Percentiles rank a stretch among this genome's conserved stretches.
These are phyloP conservation scores for Trypanosoma avium DNA, from an alignment of 208 protist species.

Conservation along the genomic window DNA sequence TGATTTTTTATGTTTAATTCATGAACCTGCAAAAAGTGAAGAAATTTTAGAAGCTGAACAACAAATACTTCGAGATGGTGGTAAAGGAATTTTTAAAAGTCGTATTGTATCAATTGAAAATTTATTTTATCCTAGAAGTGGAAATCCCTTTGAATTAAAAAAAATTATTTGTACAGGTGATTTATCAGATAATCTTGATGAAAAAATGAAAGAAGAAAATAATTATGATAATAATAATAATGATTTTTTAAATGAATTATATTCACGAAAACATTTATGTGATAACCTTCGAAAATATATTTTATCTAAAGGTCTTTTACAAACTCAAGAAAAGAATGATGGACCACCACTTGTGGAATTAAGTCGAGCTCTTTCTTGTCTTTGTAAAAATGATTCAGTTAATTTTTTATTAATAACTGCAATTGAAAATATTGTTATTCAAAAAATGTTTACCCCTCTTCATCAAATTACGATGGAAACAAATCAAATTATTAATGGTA, in stretches of 20 bases:
- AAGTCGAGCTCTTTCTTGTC: constrained; percentile 28
- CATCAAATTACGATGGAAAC: constrained; percentile 65
- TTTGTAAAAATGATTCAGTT: constrained; percentile 22
- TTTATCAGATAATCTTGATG: neutral
- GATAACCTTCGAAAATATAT: constrained; percentile 62
- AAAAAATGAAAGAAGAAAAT: neutral
- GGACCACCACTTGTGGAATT: constrained; percentile 44
- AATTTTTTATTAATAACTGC: constrained; percentile 32
- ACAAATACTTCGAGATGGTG: constrained; percentile 28
- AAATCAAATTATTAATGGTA: constrained; percentile 16
- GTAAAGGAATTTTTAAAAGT: constrained; percentile 40
- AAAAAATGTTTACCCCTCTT: constrained; percentile 38
- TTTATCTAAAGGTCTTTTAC: constrained; percentile 29
- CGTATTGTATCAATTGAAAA: constrained; percentile 43
- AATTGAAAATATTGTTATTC: constrained; percentile 34
- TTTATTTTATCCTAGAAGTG: constrained; percentile 21
- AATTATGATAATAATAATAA: constrained; percentile 1
- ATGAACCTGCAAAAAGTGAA: constrained; percentile 40
- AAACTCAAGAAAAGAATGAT: constrained; percentile 12
- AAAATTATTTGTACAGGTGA: constrained; percentile 23
- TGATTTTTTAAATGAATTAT: constrained; percentile 38
- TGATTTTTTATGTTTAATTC: constrained; percentile 41
- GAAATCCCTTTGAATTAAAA: constrained; percentile 12
- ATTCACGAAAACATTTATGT: constrained; percentile 39
- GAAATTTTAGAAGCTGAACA: constrained; percentile 37